These are phyloP conservation scores for Mimosa bimucronata DNA, from an alignment of 306 rosid genomes.

Conservation along the genomic window DNA sequence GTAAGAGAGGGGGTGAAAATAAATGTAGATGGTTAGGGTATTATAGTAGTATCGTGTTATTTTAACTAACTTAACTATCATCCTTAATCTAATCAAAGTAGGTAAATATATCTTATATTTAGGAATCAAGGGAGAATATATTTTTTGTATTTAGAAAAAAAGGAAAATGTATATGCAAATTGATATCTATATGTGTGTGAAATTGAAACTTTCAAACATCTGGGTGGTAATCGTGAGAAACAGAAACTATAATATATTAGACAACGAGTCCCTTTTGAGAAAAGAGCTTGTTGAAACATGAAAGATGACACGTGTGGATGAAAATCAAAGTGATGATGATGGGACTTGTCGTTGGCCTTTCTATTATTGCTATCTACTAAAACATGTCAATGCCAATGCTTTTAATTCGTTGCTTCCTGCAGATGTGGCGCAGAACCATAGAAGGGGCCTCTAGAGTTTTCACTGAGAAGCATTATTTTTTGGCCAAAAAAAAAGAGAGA, in stretches of 20 bases:
- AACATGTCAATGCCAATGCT: not conserved
- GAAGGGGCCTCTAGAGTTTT: slow-evolving; percentile 86
- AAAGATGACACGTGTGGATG: not conserved
- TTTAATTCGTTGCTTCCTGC: slow-evolving; percentile 26
- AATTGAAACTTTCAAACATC: not conserved
- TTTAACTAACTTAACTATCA: no score
- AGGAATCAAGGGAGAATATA: no score
- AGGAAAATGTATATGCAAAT: no score
- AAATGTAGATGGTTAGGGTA: no score
- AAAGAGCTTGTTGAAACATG: slow-evolving; percentile 8
- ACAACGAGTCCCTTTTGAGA: not conserved
- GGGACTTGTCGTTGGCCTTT: not conserved
- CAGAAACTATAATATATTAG: not conserved
- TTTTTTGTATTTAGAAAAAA: not conserved
- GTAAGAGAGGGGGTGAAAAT: no score
- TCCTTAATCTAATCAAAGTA: no score
- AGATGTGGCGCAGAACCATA: slow-evolving; percentile 87
- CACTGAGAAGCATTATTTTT: slow-evolving; percentile 83
- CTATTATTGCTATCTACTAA: not conserved
- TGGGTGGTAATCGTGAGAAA: not conserved
- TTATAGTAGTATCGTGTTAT: no score
- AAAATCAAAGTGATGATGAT: slow-evolving; percentile 7
- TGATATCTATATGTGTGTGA: not conserved
- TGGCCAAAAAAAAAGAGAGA: no score
- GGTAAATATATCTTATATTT: no score